Evolutionary conservation across 306 rosid genomes (phyloP).

Genomic region (Fagus crenata): DNA sequence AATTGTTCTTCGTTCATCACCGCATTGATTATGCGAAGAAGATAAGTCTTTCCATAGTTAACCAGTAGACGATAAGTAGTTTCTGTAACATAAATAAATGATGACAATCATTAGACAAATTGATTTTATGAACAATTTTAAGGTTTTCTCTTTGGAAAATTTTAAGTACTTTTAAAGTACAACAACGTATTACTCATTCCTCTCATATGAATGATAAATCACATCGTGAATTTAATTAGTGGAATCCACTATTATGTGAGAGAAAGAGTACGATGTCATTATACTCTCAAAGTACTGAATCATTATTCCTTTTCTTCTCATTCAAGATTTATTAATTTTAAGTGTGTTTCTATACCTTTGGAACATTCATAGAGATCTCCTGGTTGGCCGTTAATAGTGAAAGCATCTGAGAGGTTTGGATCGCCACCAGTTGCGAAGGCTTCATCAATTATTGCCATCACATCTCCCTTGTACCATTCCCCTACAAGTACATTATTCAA

Average conservation of each 20-base stretch:
- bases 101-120: background rate
- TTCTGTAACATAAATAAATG: background rate
- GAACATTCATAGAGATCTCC: constrained; percentile 39
- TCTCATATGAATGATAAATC: too few relatives aligned
- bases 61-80: constrained; percentile 34
- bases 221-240: too few relatives aligned
- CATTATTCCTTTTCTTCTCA: background rate
- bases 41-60: constrained; percentile 39
- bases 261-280: too few relatives aligned
- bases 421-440: constrained; percentile 12
- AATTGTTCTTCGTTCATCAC: constrained; percentile 41
- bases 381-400: constrained; percentile 42
- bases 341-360: constrained; percentile 2
- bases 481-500: background rate
- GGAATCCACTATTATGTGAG: too few relatives aligned
- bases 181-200: too few relatives aligned
- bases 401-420: constrained; percentile 39
- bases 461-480: constrained; percentile 9
- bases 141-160: too few relatives aligned
- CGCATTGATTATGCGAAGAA: constrained; percentile 46
- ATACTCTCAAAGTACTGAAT: too few relatives aligned
- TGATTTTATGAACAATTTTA: background rate
- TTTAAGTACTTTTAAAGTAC: too few relatives aligned
- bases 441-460: background rate
- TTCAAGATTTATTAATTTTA: background rate